Base-by-base conservation (phyloP, 805 yeast genomes). In the Grigorovia yakushimaensis region DNA sequence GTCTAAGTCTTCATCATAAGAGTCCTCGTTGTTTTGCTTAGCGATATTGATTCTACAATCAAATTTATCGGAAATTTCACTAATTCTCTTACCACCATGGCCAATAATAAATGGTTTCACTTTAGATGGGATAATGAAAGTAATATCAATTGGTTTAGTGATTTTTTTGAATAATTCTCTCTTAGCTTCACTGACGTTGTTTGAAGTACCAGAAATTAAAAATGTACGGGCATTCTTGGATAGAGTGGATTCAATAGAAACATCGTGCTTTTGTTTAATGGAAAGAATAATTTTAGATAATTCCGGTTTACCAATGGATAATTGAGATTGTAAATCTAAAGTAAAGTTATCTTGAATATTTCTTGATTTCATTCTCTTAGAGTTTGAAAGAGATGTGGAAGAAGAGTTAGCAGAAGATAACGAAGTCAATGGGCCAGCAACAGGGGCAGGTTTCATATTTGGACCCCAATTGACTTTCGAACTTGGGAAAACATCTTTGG, bases 21-120 rank as follows among this genome's bases (percentile, higher is more conserved):
- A 67, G 41, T 64, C 66, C 23, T 66, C 65, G 24, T 61, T 61
- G 17, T 54, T 54, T 27, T 58, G 61, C 50, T 57, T 59, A n/a
- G 61, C 59, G 45, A 64, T 69, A 44, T 80, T 83, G 57, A 89
- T 81, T 57, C 85, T 85, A 54, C 89, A 78, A 54, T 74, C 84
- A 44, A 78, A 82, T 43, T 85, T 76, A 46, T 76, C 83, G 43
- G 84, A 73, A 53, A 89, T 85, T 49, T 93, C 89, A 64, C 80
- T 85, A 66, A 89, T 77, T 51, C 74, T 82, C 56, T 74, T 77
- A 62, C 98, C 98, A 62, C 82, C 85, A 41, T 89, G 75, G 49
- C 98, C 98, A 67, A 89, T 89, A 49, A 89, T 78, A 44, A 78
- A 76, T 7, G 94, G 76, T 66, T 93, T 78, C 49, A 86, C 74